Evolutionary conservation across 169 alveolate species (phyloP), one percentile per base, ranked within the genome.

Genomic region (Plasmodium gonderi): DNA sequence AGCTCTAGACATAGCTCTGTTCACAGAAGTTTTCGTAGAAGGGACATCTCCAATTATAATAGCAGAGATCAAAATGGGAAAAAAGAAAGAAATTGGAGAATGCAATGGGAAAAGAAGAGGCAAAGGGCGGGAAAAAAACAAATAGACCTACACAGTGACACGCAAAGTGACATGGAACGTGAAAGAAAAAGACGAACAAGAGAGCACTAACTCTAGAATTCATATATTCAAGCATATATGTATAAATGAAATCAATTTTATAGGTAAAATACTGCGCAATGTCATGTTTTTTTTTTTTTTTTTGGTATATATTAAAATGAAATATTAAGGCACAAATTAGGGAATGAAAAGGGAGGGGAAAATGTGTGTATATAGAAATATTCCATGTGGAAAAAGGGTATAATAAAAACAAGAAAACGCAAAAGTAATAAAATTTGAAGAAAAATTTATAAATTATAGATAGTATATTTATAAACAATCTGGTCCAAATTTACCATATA

Each of bases 131-230:
- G 36, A 54, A 23, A 38, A 14, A 60, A 42, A 14, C 26, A 60
- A 45, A 47, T 45, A 78, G 87, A 79, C 33, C n/a, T 33, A 79
- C 14, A 60, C n/a, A 79, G 42, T 3, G 79, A 79, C 65, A 79
- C 47, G 45, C 14, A 12, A 12, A 60, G 77, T 31, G 26, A n/a
- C 5, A 14, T 3, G 31, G 51, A 79, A 4, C 51, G 49, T 9
- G 42, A 76, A 45, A 76, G 60, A 76, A 76, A 76, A 76, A 44
- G 60, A 54, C n/a, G 64, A 20, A 76, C 17, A 76, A 44, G 33
- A 12, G 60, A 60, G 14, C 72, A 36, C 36, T 60, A n/a, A 54
- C 69, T 54, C 33, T 23, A 36, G 72, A 60, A 23, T 17, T n/a
- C 31, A 60, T 7, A 60, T 36, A 60, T 60, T 26, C 72, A 60